Conservation (phyloP, 306 rosid genomes). For the Acmispon strigosus region DNA sequence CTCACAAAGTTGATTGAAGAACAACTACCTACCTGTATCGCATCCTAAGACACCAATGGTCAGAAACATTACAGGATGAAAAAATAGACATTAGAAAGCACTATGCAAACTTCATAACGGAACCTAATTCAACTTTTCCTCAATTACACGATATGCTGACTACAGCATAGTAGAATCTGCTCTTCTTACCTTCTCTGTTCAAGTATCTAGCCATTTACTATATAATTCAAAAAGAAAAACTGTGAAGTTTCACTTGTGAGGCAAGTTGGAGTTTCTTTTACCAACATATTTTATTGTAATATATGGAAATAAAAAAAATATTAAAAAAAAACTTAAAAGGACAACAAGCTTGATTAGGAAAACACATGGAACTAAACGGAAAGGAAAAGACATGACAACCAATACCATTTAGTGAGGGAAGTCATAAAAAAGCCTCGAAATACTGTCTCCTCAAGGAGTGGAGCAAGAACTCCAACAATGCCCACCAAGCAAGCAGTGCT, state of each 20-base stretch:
- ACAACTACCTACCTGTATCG: not conserved
- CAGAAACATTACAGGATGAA: not conserved
- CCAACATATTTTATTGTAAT: not conserved
- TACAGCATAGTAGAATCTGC: not conserved
- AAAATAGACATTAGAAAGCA: not conserved
- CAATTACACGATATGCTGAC: not conserved
- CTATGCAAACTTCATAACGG: not conserved
- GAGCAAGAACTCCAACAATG: conserved; percentile 87
- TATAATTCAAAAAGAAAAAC: not conserved
- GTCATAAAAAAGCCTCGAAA: conserved; percentile 89
- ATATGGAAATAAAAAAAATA: not conserved
- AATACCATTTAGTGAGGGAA: conserved; percentile 90
- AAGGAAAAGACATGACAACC: not conserved
- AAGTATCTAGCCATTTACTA: not conserved
- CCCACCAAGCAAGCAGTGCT: conserved; percentile 93
- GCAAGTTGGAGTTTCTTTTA: not conserved
- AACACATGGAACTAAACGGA: not conserved
- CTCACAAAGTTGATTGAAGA: not conserved
- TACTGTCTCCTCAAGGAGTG: conserved; percentile 89
- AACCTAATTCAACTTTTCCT: conserved; percentile 1
- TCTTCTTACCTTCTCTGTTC: not conserved
- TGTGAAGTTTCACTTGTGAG: not conserved
- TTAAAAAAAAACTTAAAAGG: no score
- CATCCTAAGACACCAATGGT: not conserved
- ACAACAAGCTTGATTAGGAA: not conserved